phyloP scores from a whole-genome alignment of 208 protist species.

The Trypanosoma melophagium region DNA sequence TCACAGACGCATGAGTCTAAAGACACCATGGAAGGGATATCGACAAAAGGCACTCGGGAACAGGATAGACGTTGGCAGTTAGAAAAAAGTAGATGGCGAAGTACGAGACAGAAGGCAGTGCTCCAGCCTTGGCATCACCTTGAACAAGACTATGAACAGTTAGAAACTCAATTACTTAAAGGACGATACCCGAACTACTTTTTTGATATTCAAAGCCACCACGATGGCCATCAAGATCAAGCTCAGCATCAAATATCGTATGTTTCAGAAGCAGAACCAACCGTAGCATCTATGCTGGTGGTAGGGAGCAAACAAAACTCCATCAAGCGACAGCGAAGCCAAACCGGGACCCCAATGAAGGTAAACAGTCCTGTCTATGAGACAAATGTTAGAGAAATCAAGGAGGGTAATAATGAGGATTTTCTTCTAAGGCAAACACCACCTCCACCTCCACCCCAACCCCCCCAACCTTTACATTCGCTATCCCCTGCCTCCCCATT shows the following conservation, averaged over 20 bases:
- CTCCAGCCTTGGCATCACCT: conserved; percentile 11
- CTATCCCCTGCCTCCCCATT: too few species aligned
- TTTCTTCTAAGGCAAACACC: too few species aligned
- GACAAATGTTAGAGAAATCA: background rate
- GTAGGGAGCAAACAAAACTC: background rate
- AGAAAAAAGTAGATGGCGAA: background rate
- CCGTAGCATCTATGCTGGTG: too few species aligned
- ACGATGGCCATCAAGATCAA: background rate
- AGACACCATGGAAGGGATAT: too few species aligned
- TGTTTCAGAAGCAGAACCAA: too few species aligned
- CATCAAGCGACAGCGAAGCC: background rate
- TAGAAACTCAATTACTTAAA: background rate
- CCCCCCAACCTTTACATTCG: too few species aligned
- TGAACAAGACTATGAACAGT: conserved; percentile 8
- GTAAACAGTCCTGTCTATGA: background rate
- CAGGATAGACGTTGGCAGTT: background rate
- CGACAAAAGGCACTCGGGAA: background rate
- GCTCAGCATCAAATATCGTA: too few species aligned
- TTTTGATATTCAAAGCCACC: background rate
- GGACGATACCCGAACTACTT: background rate
- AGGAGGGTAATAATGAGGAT: background rate
- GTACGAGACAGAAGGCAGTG: background rate
- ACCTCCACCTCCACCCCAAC: too few species aligned
- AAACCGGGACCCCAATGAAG: background rate
- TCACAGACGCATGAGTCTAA: background rate